Percentiles rank a stretch among this genome's conserved stretches.
These are phyloP conservation scores for Arachnopeziza araneosa DNA, from an alignment of 2,329 filamentous ascomycete species.

Conservation along the genomic window DNA sequence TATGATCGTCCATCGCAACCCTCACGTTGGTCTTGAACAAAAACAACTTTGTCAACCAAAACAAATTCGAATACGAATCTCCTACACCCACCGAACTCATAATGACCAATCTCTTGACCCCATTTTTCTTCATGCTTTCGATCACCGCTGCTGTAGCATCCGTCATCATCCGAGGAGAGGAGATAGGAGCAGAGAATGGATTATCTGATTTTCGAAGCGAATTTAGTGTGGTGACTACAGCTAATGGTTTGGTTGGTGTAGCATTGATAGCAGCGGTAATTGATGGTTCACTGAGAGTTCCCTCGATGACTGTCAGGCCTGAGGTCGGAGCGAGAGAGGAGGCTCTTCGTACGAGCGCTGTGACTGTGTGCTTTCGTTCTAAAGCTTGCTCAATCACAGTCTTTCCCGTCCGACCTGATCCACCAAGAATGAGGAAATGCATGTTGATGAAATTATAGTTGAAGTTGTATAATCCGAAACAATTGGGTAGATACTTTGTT, in stretches of 20 bases:
- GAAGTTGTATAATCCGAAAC: background rate
- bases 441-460: constrained; percentile 22
- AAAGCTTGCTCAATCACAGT: constrained; percentile 39
- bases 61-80: constrained; percentile 38
- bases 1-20: constrained; percentile 43
- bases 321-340: constrained; percentile 27
- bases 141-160: constrained; percentile 36
- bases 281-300: constrained; percentile 15
- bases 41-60: constrained; percentile 38
- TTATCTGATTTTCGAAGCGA: constrained; percentile 40
- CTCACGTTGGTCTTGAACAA: constrained; percentile 37
- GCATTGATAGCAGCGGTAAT: constrained; percentile 33
- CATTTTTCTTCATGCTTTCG: constrained; percentile 33
- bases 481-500: background rate
- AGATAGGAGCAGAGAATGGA: constrained; percentile 41
- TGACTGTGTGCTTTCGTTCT: constrained; percentile 37
- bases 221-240: constrained; percentile 45
- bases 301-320: constrained; percentile 36
- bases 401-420: constrained; percentile 41
- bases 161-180: constrained; percentile 42
- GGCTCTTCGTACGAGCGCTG: constrained; percentile 40
- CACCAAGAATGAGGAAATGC: constrained; percentile 42
- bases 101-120: constrained; percentile 38
- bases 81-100: constrained; percentile 47
- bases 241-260: constrained; percentile 24